Percentiles rank a stretch among this genome's conserved stretches.
Evolutionary conservation across 345 rosid genomes (phyloP).

Genomic region (Eutrema japonicum): DNA sequence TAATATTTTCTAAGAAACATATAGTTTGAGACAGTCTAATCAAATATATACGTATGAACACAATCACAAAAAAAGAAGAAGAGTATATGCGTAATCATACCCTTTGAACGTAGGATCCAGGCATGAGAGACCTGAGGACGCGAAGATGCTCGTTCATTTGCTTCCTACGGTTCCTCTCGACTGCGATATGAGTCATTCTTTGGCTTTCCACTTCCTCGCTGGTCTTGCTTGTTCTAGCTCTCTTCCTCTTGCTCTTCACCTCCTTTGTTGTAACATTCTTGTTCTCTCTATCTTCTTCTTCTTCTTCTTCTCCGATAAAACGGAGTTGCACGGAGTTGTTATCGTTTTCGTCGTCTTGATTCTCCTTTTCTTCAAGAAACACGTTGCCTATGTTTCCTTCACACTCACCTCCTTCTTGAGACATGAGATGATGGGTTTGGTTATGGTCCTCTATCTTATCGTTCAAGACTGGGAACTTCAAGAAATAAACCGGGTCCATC

Average conservation of each 20-base stretch:
- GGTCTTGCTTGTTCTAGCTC: conserved; percentile 75
- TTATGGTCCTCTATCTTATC: conserved; percentile 51
- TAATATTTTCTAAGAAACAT: not conserved
- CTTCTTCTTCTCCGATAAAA: conserved; percentile 42
- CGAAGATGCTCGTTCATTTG: conserved; percentile 98
- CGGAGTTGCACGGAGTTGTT: conserved; percentile 57
- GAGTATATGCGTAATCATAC: conserved; percentile 45
- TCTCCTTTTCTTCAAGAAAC: conserved; percentile 33
- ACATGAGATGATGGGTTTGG: conserved; percentile 38
- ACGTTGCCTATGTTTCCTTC: conserved; percentile 45
- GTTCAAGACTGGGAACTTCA: conserved; percentile 83
- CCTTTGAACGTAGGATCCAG: conserved; percentile 92
- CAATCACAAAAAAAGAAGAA: not conserved
- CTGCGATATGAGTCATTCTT: conserved; percentile 91
- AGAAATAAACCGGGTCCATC: conserved; percentile 81
- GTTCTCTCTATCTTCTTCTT: conserved; percentile 40
- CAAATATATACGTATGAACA: not conserved
- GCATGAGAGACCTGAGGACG: conserved; percentile 93
- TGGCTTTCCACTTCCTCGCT: conserved; percentile 95
- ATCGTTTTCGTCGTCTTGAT: conserved; percentile 42
- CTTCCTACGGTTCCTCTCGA: conserved; percentile 86
- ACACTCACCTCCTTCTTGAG: conserved; percentile 45
- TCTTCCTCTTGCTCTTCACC: conserved; percentile 73
- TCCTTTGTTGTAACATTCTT: conserved; percentile 42
- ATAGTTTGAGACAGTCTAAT: not conserved